These are phyloP conservation scores for Pisolithus albus DNA, from an alignment of 768 basidiomycete species.

Conservation along the genomic window DNA sequence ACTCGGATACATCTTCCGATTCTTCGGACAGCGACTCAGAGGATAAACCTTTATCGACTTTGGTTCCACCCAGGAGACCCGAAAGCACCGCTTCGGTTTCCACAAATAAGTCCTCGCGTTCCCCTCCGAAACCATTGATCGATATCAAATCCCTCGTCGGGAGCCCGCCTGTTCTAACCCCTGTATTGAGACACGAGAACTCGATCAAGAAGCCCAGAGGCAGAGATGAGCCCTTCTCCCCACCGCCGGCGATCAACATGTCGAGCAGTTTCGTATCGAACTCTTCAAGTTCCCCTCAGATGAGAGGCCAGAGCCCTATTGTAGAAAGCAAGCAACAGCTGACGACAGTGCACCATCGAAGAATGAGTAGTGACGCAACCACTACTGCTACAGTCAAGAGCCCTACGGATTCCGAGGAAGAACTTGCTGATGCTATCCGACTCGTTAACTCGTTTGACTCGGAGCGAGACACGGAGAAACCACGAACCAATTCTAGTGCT, in stretches of 20 bases:
- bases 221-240: slow-evolving; percentile 24
- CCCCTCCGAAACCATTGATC: slow-evolving; percentile 39
- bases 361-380: slow-evolving; percentile 13
- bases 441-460: slow-evolving; percentile 23
- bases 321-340: not conserved
- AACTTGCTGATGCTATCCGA: slow-evolving; percentile 26
- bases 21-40: slow-evolving; percentile 40
- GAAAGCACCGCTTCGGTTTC: slow-evolving; percentile 47
- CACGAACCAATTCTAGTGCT: not conserved
- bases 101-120: slow-evolving; percentile 26
- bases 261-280: slow-evolving; percentile 15
- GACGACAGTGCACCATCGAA: slow-evolving; percentile 8
- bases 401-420: slow-evolving; percentile 18
- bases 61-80: slow-evolving; percentile 58
- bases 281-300: not conserved
- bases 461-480: slow-evolving; percentile 7
- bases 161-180: slow-evolving; percentile 32
- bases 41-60: slow-evolving; percentile 58
- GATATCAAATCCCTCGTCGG: slow-evolving; percentile 27
- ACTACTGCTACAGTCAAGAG: slow-evolving; percentile 3
- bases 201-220: slow-evolving; percentile 19
- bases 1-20: slow-evolving; percentile 23
- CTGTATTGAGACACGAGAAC: slow-evolving; percentile 23
- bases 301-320: slow-evolving; percentile 4
- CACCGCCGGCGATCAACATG: slow-evolving; percentile 19